Conservation (phyloP, 805 yeast genomes). For the Komagataella mondaviorum region DNA sequence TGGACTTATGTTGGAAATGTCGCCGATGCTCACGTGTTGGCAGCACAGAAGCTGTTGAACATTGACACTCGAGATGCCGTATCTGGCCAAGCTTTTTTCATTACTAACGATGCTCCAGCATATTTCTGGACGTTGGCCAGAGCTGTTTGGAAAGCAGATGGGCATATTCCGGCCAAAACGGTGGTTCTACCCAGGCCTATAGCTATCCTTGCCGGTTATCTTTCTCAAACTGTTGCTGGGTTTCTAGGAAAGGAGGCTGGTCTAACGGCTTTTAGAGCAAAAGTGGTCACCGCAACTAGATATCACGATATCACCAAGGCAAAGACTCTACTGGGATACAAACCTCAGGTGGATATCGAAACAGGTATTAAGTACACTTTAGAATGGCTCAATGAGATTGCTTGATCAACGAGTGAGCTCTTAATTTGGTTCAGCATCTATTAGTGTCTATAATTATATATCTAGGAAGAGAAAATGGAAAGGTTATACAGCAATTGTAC, state of each 20-base stretch:
- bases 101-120: constrained; percentile 89
- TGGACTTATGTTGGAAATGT: constrained; percentile 99
- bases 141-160: constrained; percentile 95
- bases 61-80: constrained; percentile 26
- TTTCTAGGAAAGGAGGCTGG: constrained; percentile 77
- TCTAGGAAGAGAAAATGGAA: not conserved
- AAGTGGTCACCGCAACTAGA: constrained; percentile 82
- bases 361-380: constrained; percentile 70
- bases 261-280: constrained; percentile 91
- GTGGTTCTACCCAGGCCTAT: constrained; percentile 59
- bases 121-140: constrained; percentile 97
- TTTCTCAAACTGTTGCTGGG: constrained; percentile 63
- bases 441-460: not conserved
- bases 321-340: constrained; percentile 59
- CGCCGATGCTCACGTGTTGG: constrained; percentile 91
- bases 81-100: constrained; percentile 79
- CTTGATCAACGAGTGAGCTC: constrained; percentile 2
- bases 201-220: constrained; percentile 73
- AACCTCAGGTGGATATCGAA: constrained; percentile 66
- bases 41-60: constrained; percentile 62
- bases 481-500: not conserved
- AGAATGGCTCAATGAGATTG: constrained; percentile 76
- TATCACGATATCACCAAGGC: constrained; percentile 91
- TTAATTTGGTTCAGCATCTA: constrained; percentile 2
- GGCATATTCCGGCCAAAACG: constrained; percentile 57